Percentiles rank a stretch among this genome's conserved stretches.
phyloP scores from a whole-genome alignment of 2,329 filamentous ascomycete species.

The Venturia asperata region DNA sequence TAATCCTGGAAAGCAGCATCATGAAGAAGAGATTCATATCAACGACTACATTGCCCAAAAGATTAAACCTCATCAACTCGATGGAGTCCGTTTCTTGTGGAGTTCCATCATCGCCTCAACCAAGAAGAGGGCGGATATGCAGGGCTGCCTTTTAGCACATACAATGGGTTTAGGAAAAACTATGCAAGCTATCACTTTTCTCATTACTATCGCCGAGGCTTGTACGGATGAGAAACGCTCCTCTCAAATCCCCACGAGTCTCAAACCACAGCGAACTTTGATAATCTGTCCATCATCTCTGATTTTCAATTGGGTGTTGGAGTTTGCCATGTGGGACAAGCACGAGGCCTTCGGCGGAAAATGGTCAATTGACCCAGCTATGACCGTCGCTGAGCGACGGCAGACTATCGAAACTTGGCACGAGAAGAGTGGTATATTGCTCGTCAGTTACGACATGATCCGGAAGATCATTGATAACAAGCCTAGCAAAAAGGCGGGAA shows the following conservation, averaged over 20 bases:
- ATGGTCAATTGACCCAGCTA: conserved; percentile 46
- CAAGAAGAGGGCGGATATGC: conserved; percentile 38
- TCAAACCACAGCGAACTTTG: conserved; percentile 58
- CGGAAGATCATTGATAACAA: conserved; percentile 33
- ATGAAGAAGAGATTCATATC: conserved; percentile 57
- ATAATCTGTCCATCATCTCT: conserved; percentile 70
- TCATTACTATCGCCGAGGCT: conserved; percentile 65
- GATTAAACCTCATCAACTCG: conserved; percentile 75
- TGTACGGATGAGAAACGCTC: conserved; percentile 51
- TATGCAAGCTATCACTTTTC: conserved; percentile 81
- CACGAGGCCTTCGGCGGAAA: conserved; percentile 45
- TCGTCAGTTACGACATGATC: conserved; percentile 70
- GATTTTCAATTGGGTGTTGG: conserved; percentile 76
- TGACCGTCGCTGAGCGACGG: conserved; percentile 35
- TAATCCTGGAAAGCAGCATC: conserved; percentile 57
- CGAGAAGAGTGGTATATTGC: conserved; percentile 59
- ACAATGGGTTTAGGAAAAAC: conserved; percentile 92
- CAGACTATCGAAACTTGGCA: conserved; percentile 53
- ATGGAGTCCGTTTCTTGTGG: conserved; percentile 84
- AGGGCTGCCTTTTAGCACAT: conserved; percentile 74
- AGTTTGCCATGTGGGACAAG: conserved; percentile 61
- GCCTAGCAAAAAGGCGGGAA: conserved; percentile 29
- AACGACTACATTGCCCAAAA: conserved; percentile 53
- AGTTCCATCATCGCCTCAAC: conserved; percentile 59
- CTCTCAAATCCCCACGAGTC: conserved; percentile 59